Percentiles rank a stretch among this genome's conserved stretches.
phyloP scores from a whole-genome alignment of 2,329 filamentous ascomycete genomes.

The Epichloe festucae region DNA sequence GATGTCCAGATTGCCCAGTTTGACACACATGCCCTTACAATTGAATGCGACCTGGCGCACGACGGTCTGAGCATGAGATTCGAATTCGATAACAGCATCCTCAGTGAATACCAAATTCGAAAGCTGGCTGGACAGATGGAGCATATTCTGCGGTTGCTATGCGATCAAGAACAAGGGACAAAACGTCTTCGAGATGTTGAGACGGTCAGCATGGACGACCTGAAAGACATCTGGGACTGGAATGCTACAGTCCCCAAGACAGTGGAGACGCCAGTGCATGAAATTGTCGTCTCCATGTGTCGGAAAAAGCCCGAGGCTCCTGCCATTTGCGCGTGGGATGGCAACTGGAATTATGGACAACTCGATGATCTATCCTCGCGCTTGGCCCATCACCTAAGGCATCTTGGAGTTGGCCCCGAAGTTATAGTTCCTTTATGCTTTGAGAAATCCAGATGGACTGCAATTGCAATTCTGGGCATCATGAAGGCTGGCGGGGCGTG shows the following conservation, averaged over 20 bases:
- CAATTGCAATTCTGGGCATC: slow-evolving; percentile 4
- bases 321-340: slow-evolving; percentile 17
- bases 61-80: background rate
- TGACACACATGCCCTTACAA: slow-evolving; percentile 1
- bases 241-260: slow-evolving; percentile 4
- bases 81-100: background rate
- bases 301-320: slow-evolving; percentile 3
- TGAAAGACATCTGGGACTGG: slow-evolving; percentile 5
- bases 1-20: background rate
- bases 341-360: slow-evolving; percentile 27
- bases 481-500: slow-evolving; percentile 5
- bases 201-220: slow-evolving; percentile 2
- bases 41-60: slow-evolving; percentile 1
- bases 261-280: slow-evolving; percentile 4
- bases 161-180: background rate
- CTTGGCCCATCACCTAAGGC: slow-evolving; percentile 5
- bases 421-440: slow-evolving; percentile 4
- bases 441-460: slow-evolving; percentile 7
- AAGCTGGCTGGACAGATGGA: slow-evolving; percentile 1
- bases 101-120: background rate
- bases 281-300: background rate
- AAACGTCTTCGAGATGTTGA: background rate
- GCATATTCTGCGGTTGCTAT: background rate
- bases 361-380: slow-evolving; percentile 10
- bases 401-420: slow-evolving; percentile 3